Evolutionary conservation across 805 yeast species (phyloP), one percentile per base, ranked within the genome.

Genomic region (Saccharomycopsis amapae): DNA sequence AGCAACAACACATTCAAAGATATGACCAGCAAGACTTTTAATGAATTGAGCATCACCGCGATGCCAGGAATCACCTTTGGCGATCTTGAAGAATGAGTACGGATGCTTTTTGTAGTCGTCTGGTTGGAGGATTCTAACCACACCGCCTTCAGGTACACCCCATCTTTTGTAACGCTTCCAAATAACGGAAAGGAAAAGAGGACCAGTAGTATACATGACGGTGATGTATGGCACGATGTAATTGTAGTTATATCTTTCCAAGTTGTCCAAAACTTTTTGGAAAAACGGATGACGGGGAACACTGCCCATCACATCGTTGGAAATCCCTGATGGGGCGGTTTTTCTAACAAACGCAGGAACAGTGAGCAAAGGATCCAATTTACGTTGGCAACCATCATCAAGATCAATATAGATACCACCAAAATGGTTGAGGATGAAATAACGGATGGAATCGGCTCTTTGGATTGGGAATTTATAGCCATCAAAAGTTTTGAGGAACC

Each of bases 1-100:
- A 12, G 75, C 75, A 35, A 83, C 58, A 2, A 86, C 85, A 23
- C 88, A 81, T 33, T 81, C 63, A 13, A 78, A 71, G 53, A 89
- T 76, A 62, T 89, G 96, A 53, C 76, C 72, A 15, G 85, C 87
- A 63, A 88, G 65, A 6, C 75, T 66, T 58, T 84, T 79, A 63
- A 88, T 77, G 59, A 85, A 76, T 44, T 78, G 72, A 9, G 96
- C 96, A 62, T 89, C 97, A 53, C 80, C 86, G 57, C 77, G 65
- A 64, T 89, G 97, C 97, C 97, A 89, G 22, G 95, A 84, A 0
- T 95, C 85, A 38, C 97, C 97, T 45, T 76, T 75, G 0, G 86
- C 69, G 45, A 85, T 81, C 33, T 78, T 71, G 62, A 89, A 88
- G 60, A 85, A 84, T 0, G 88, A 73, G 53, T 71, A 65, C 1